Base-by-base conservation (phyloP, 352 stramenopile genomes). In the Globisporangium alternatum region DNA sequence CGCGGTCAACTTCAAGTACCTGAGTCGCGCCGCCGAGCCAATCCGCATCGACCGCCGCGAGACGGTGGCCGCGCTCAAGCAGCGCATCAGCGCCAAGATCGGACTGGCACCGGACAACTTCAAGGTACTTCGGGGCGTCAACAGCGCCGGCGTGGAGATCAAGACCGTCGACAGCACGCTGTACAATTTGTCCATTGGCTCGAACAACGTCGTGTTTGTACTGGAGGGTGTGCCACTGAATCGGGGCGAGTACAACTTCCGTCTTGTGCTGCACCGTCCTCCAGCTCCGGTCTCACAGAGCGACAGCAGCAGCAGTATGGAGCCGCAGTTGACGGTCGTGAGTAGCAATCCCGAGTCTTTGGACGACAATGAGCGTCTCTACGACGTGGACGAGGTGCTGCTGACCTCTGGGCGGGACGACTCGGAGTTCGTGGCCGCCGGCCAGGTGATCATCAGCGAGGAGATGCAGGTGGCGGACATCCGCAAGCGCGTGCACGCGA, bases 161-260 rank as follows among this genome's bases (percentile, higher is more conserved):
- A 95, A 95, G 70, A 76, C 77, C 2, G 78, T 91, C 43, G 82
- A 95, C 45, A 88, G 76, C 55, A 89, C 83, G 22, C 66, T 95
- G 3, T 88, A 78, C 22, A 91, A 90, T 56, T 60, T 95, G 2
- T 88, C 83, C 21, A 89, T 95, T 17, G 72, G 78, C 7, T 77
- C 84, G 35, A 89, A 89, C 49, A 75, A 86, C 39, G 83, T 77
- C 1, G 69, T 95, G 33, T 93, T 85, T 44, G 76, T 81, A 2
- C 62, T 90, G 28, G 78, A 87, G 53, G 86, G 86, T 0, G 82
- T 77, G 10, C 86, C 86, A 10, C 64, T 95, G 33, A 85, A 76
- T 33, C 77, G 74, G 2, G 83, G 82, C 10, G 86, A 95, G 65
- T 95, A 93, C 69, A 81, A 91, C 22, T 92, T 92, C 62, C 72